Conservation (phyloP, 192 early-diverging fungal genomes). For the Backusella liffmaniae region DNA sequence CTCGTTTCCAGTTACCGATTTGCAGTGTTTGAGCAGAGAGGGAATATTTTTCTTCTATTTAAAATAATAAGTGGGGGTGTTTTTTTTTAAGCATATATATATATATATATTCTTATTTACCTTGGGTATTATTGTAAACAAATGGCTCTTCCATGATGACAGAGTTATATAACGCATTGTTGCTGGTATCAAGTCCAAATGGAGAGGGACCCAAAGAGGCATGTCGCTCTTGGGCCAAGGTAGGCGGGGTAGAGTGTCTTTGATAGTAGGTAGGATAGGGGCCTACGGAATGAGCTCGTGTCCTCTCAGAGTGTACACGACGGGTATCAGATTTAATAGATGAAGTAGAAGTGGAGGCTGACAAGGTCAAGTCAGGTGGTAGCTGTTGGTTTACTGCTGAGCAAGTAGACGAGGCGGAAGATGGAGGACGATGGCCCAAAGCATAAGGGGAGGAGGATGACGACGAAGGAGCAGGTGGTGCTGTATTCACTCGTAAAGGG, state of each 20-base stretch:
- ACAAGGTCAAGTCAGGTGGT: slow-evolving; percentile 7
- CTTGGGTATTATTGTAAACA: background rate
- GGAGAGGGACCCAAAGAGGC: slow-evolving; percentile 1
- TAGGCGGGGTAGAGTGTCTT: background rate
- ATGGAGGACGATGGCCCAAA: slow-evolving; percentile 4
- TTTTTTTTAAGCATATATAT: background rate
- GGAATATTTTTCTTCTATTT: background rate
- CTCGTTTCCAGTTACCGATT: slow-evolving; percentile 65
- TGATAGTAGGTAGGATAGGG: slow-evolving; percentile 6
- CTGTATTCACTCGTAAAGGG: background rate
- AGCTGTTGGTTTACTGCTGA: background rate
- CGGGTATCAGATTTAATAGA: slow-evolving; percentile 9
- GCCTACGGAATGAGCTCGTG: slow-evolving; percentile 25
- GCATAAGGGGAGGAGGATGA: background rate
- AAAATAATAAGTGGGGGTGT: background rate
- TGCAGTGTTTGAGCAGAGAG: slow-evolving; percentile 54
- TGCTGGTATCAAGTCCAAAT: background rate
- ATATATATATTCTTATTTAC: background rate
- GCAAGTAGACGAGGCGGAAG: background rate
- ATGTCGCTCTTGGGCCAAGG: slow-evolving; percentile 4
- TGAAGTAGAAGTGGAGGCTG: slow-evolving; percentile 12
- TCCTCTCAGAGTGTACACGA: slow-evolving; percentile 6
- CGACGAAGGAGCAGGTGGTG: background rate
- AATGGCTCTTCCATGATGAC: slow-evolving; percentile 8
- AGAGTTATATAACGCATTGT: background rate